Base-by-base conservation (phyloP, 164 flowering plant genomes). In the Chloranthus sessilifolius region DNA sequence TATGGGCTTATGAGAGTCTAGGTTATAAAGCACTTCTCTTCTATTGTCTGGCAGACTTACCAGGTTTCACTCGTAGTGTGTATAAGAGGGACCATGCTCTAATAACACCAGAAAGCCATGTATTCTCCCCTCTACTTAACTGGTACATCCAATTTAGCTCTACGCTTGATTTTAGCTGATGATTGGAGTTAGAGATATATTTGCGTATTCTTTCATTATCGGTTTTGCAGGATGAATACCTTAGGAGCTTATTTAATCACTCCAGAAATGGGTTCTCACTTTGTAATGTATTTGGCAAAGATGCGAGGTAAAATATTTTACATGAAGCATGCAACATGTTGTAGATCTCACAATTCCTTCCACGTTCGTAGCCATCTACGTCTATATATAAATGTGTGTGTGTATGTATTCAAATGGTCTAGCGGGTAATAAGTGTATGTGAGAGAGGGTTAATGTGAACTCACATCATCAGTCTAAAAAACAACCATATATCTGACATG, bases 51-150 rank as follows among this genome's bases (percentile, higher is more conserved):
- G 44, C 76, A 92, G 99, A 88, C 60, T 81, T 86, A 60, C 99
- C 97, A 1, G 99, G 99, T 36, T 92, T 88, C 59, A 92, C 99
- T 3, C 87, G 99, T 39, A 92, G 95, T 67, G 89, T 86, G n/a
- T 79, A 81, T 54, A 76, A 66, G 60, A 67, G 74, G 12, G 95
- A 92, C 59, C 96, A 92, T 68, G 99, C 96, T 56, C 36, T 92
- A 46, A 82, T 88, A 36, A 79, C 97, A 14, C 99, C 95, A 0
- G 99, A 92, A 70, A 92, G 99, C 56, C 96, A 88, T 58, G 99
- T 92, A 9, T 92, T 77, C 61, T 77, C 95, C 55, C 95, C 89
- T 47, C 67, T 92, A 40, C 99, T 92, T 36, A 85, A 81, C 34
- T 92, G 99, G 99, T 92, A 76, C 17, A 25, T 58, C 23, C 24